These are phyloP conservation scores for Eucalyptus erythrocorys DNA, from an alignment of 345 rosid genomes.

Conservation along the genomic window DNA sequence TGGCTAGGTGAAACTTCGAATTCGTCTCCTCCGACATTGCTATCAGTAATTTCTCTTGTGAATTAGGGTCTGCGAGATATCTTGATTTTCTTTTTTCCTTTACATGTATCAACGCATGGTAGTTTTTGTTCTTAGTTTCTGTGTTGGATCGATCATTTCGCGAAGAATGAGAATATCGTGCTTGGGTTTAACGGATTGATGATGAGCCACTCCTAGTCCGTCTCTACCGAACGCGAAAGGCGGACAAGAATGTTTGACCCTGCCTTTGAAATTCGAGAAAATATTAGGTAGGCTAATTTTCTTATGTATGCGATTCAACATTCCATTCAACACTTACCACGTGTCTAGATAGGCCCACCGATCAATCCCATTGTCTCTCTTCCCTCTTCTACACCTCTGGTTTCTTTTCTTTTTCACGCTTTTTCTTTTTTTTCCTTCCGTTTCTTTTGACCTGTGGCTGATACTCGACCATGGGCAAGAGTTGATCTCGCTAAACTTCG, in stretches of 20 bases:
- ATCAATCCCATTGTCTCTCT: background rate
- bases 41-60: background rate
- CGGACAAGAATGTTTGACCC: background rate
- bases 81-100: background rate
- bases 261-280: background rate
- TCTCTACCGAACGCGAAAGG: background rate
- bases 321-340: background rate
- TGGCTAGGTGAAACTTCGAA: slow-evolving; percentile 12
- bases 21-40: background rate
- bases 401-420: no score
- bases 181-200: background rate
- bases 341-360: background rate
- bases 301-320: background rate
- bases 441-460: no score
- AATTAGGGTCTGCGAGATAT: background rate
- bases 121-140: no score
- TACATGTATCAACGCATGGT: background rate
- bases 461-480: background rate
- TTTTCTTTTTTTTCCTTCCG: no score
- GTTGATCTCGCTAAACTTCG: background rate
- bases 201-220: background rate
- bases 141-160: background rate
- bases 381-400: background rate
- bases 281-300: background rate
- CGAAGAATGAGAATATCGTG: background rate